Evolutionary conservation across 108 stramenopile species (phyloP).

Genomic region (Fragilaria crotonensis): DNA sequence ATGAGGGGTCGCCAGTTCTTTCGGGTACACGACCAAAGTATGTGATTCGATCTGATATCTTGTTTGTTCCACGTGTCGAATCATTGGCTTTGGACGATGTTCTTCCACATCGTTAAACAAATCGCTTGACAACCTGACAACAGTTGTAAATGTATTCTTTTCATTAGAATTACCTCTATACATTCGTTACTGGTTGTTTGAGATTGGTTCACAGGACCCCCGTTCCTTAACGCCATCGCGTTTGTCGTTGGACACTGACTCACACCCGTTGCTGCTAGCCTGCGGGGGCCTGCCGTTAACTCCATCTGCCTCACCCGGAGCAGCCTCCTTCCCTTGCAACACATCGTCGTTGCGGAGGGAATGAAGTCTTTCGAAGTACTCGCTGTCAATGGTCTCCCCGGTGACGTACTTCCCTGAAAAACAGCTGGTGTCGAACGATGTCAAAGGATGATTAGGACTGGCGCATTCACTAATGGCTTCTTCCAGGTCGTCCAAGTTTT

Average conservation of each 20-base stretch:
- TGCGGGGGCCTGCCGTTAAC: slow-evolving; percentile 18
- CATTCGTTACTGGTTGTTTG: slow-evolving; percentile 4
- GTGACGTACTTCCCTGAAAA: slow-evolving; percentile 95
- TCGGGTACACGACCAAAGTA: slow-evolving; percentile 65
- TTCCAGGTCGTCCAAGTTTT: slow-evolving; percentile 66
- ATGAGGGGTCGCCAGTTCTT: slow-evolving; percentile 70
- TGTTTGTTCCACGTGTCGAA: slow-evolving; percentile 22
- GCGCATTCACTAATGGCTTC: slow-evolving; percentile 44
- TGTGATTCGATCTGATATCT: slow-evolving; percentile 80
- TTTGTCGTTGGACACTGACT: slow-evolving; percentile 67
- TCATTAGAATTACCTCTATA: no score
- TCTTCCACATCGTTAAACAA: not conserved
- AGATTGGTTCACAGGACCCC: slow-evolving; percentile 8
- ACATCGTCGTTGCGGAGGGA: slow-evolving; percentile 71
- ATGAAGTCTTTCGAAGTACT: slow-evolving; percentile 73
- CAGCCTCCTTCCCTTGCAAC: slow-evolving; percentile 19
- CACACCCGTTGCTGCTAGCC: slow-evolving; percentile 68
- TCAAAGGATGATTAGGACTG: slow-evolving; percentile 13
- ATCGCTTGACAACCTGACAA: not conserved
- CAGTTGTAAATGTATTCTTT: not conserved
- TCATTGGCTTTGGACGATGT: not conserved
- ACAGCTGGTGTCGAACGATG: slow-evolving; percentile 90
- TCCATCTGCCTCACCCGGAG: not conserved
- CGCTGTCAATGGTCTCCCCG: slow-evolving; percentile 67
- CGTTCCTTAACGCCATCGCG: slow-evolving; percentile 8